Evolutionary conservation across 495 filamentous ascomycete genomes (phyloP), one percentile per base, ranked within the genome.

Genomic region (Penicillium paradoxum): DNA sequence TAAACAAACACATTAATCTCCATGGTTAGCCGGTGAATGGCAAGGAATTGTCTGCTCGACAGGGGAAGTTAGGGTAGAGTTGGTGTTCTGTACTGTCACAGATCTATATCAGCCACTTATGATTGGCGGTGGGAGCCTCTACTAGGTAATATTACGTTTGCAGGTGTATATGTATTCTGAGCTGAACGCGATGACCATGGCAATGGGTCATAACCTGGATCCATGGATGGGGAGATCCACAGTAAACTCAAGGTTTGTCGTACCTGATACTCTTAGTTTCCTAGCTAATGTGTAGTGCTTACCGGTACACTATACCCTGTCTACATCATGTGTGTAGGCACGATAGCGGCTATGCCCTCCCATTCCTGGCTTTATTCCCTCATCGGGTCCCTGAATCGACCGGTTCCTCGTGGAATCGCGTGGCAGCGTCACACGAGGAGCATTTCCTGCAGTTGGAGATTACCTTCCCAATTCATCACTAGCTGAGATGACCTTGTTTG

Each of bases 1-100:
- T n/a, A n/a, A n/a, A n/a, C n/a, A n/a, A n/a, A n/a, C n/a, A n/a
- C n/a, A n/a, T n/a, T n/a, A n/a, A n/a, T n/a, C n/a, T n/a, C n/a
- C n/a, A n/a, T n/a, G n/a, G n/a, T n/a, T n/a, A n/a, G n/a, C n/a
- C n/a, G 24, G 24, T 27, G 7, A 27, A 3, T 3, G 7, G 3
- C 7, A 27, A 27, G 24, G 24, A 27, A 27, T 27, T 27, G 24
- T 27, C 24, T 27, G 24, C 7, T 27, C 3, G 24, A 17, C 7
- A 44, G 45, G 29, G 34, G 39, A 45, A 27, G 10, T 50, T 63
- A 60, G 60, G 58, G 58, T 58, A 58, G 45, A 11, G 29, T 27
- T 8, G 8, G 2, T 19, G 46, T 63, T 27, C 42, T 8, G 55
- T 61, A 48, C 43, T 49, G 59, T 58, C 45, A 54, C 1, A 30